phyloP scores from a whole-genome alignment of 2,329 filamentous ascomycete genomes.

The Pseudogymnoascus sp. region DNA sequence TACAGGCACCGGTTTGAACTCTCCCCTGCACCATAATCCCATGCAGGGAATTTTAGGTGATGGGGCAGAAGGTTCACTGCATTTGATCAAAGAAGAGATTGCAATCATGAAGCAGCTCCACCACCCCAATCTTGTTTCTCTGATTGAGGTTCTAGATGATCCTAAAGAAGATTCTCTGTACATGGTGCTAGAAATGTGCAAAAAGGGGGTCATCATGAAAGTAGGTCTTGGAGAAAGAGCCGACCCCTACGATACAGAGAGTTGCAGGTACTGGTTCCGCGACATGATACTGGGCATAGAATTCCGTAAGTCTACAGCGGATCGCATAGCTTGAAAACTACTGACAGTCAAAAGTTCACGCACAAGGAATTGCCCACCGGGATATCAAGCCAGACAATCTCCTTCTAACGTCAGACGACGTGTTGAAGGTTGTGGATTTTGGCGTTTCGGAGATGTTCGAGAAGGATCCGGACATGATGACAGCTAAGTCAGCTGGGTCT shows the following conservation, averaged over 20 bases:
- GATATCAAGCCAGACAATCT: slow-evolving; percentile 99
- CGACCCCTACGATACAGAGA: slow-evolving; percentile 72
- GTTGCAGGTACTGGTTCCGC: slow-evolving; percentile 84
- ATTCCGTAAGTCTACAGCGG: slow-evolving; percentile 55
- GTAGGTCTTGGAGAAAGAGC: slow-evolving; percentile 79
- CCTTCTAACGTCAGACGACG: slow-evolving; percentile 77
- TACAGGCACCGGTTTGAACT: slow-evolving; percentile 36
- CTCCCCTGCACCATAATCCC: slow-evolving; percentile 42
- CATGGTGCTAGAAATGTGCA: slow-evolving; percentile 99
- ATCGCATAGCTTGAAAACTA: neutral
- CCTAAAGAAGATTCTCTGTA: slow-evolving; percentile 93
- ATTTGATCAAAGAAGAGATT: slow-evolving; percentile 89
- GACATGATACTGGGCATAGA: slow-evolving; percentile 93
- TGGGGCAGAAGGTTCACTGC: slow-evolving; percentile 63
- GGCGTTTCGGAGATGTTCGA: slow-evolving; percentile 99
- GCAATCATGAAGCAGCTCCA: slow-evolving; percentile 99
- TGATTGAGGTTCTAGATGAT: slow-evolving; percentile 93
- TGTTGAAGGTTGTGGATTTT: slow-evolving; percentile 97
- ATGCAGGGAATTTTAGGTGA: slow-evolving; percentile 42
- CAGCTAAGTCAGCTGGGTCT: slow-evolving; percentile 85
- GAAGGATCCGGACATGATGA: slow-evolving; percentile 79
- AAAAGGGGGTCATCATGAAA: slow-evolving; percentile 95
- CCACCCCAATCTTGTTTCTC: slow-evolving; percentile 83
- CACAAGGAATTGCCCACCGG: slow-evolving; percentile 87
- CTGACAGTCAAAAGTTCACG: slow-evolving; percentile 57